Percentiles rank a stretch among this genome's conserved stretches.
Conservation (phyloP, 257 asterid genomes). For the Nicotiana tabacum region DNA sequence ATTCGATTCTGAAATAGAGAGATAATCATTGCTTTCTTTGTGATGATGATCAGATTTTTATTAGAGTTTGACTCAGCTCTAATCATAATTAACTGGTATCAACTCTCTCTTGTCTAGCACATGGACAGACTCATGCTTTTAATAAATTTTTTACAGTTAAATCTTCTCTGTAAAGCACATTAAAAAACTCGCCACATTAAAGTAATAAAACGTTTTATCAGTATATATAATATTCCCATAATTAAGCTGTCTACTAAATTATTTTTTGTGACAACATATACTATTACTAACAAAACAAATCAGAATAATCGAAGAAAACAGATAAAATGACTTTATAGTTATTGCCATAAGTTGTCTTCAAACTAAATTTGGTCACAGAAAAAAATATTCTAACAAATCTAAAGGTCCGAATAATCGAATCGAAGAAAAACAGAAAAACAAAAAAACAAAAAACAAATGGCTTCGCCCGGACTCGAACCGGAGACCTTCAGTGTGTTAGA, state of each 20-base stretch:
- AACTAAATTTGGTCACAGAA: no score
- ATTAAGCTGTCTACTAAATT: not conserved
- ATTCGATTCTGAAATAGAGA: not conserved
- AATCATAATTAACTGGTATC: constrained; percentile 15
- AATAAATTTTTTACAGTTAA: not conserved
- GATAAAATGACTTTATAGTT: no score
- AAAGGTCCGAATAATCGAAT: not conserved
- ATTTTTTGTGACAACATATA: no score
- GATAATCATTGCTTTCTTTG: not conserved
- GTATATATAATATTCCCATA: not conserved
- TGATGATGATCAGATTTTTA: not conserved
- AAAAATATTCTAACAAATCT: not conserved
- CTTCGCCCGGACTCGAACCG: constrained; percentile 80
- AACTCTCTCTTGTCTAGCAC: constrained; percentile 24
- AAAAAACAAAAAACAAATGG: constrained; percentile 15
- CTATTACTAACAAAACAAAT: not conserved
- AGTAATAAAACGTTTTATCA: not conserved
- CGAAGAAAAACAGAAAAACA: not conserved
- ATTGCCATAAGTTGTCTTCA: no score
- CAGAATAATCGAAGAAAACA: no score
- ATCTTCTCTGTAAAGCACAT: constrained; percentile 21
- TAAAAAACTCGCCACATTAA: constrained; percentile 2
- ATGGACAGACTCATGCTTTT: constrained; percentile 20
- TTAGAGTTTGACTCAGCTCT: constrained; percentile 3
- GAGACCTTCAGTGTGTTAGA: constrained; percentile 92